Evolutionary conservation across 1,284 basidiomycete genomes (phyloP), one percentile per base, ranked within the genome.

Genomic region (Pseudozyma tsukubaensis): DNA sequence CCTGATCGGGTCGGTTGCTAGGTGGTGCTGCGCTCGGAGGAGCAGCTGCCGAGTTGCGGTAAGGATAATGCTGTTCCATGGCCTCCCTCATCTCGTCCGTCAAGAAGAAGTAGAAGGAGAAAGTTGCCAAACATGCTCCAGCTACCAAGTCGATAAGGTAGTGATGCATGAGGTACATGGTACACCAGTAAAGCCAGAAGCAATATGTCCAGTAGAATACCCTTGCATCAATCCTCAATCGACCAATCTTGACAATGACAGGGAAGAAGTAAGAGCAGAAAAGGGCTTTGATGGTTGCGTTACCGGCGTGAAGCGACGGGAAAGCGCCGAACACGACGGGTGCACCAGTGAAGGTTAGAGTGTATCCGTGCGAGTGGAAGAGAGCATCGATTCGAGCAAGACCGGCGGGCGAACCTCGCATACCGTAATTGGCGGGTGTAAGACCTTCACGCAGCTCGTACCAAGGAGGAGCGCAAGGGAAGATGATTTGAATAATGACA

Each of bases 381-480:
- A 98, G 87, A 24, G 89, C 89, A 85, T 98, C 96, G 75, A 99
- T 98, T 55, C 96, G 91, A 12, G 92, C 91, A 8, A 99, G 89
- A 1, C 96, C 96, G 14, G 94, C 96, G 0, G 96, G 91, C 0
- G 94, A 97, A 29, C 97, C 80, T 50, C 90, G 90, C 89, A 97
- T 95, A 53, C 87, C 87, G 86, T 98, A 98, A 82, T 94, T 90
- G 39, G 96, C 96, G 0, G 96, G 96, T 0, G 93, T 96, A 35
- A 98, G 89, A 2, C 97, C 97, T 84, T 99, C 92, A 67, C 97
- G 94, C 79, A 99, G 89, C 84, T 99, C 97, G 85, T 99, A 99
- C 97, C 89, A 89, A 16, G 96, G 97, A 0, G 96, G 91, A 0
- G 96, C 91, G 81, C 94, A 97, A 0, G 96, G 97, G 65, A 99